Conservation (phyloP, 2,329 filamentous ascomycete species). For the Diplodia intermedia region DNA sequence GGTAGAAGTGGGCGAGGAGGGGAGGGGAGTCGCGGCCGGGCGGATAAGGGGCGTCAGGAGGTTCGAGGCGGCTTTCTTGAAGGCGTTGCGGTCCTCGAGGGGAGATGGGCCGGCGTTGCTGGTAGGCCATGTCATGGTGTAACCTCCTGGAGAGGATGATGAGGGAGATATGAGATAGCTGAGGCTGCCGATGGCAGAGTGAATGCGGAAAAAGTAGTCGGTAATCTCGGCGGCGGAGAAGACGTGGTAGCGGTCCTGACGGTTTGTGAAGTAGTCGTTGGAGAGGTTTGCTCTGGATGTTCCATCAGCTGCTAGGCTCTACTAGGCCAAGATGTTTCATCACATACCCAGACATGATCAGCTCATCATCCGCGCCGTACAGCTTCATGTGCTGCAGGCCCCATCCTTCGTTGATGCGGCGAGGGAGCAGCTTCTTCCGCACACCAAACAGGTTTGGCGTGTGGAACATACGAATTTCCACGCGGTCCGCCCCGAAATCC, state of each 20-base stretch:
- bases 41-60: slow-evolving; percentile 72
- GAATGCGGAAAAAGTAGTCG: slow-evolving; percentile 80
- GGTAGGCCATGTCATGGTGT: slow-evolving; percentile 73
- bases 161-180: slow-evolving; percentile 80
- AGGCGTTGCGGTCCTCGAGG: slow-evolving; percentile 70
- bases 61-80: slow-evolving; percentile 71
- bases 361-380: slow-evolving; percentile 93
- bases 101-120: slow-evolving; percentile 79
- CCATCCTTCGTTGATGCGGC: slow-evolving; percentile 96
- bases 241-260: slow-evolving; percentile 92
- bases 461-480: slow-evolving; percentile 97
- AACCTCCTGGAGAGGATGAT: slow-evolving; percentile 56
- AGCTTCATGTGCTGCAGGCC: slow-evolving; percentile 99
- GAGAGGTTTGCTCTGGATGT: slow-evolving; percentile 78
- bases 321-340: not conserved
- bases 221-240: slow-evolving; percentile 81
- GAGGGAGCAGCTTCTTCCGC: slow-evolving; percentile 82
- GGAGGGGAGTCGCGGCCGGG: slow-evolving; percentile 48
- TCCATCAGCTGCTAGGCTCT: not conserved
- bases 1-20: slow-evolving; percentile 63
- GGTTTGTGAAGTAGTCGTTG: slow-evolving; percentile 93
- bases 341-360: slow-evolving; percentile 84
- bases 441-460: slow-evolving; percentile 92
- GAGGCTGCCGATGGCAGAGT: slow-evolving; percentile 76
- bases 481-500: slow-evolving; percentile 82